These are phyloP conservation scores for Pseudocercospora eumusae DNA, from an alignment of 2,329 filamentous ascomycete species.

Conservation along the genomic window DNA sequence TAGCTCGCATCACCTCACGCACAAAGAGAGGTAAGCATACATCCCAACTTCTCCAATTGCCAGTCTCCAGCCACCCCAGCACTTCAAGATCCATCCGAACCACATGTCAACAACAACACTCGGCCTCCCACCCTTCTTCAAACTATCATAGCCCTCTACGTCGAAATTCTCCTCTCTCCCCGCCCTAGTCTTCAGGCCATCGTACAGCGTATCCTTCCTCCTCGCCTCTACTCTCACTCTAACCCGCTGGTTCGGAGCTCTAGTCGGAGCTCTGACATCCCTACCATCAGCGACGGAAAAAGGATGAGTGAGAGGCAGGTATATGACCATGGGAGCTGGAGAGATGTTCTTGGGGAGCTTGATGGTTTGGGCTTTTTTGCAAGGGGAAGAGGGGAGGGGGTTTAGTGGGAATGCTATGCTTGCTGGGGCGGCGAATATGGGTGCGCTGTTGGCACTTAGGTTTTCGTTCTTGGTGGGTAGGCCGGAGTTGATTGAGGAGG, in stretches of 20 bases:
- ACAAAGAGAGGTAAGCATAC: background rate
- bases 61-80: background rate
- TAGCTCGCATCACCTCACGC: background rate
- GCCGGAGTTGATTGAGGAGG: constrained; percentile 18
- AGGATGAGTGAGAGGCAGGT: background rate
- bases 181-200: constrained; percentile 19
- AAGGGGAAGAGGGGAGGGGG: constrained; percentile 10
- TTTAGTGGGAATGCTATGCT: constrained; percentile 11
- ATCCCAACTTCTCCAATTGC: background rate
- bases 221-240: constrained; percentile 12
- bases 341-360: constrained; percentile 13
- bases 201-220: constrained; percentile 17
- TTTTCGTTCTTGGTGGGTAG: constrained; percentile 14
- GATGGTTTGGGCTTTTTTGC: constrained; percentile 8
- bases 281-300: background rate
- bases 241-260: constrained; percentile 16
- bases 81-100: background rate
- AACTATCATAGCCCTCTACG: constrained; percentile 1
- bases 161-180: constrained; percentile 18
- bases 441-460: constrained; percentile 12
- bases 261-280: constrained; percentile 16
- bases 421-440: constrained; percentile 10
- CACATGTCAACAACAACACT: background rate
- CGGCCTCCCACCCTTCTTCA: constrained; percentile 8
- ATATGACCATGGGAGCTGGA: constrained; percentile 18